A percentile compares a stretch with the other conserved stretches of the same genome.
These are phyloP conservation scores for Cladobotryum mycophilum DNA, from an alignment of 2,329 filamentous ascomycete genomes.

Conservation along the genomic window DNA sequence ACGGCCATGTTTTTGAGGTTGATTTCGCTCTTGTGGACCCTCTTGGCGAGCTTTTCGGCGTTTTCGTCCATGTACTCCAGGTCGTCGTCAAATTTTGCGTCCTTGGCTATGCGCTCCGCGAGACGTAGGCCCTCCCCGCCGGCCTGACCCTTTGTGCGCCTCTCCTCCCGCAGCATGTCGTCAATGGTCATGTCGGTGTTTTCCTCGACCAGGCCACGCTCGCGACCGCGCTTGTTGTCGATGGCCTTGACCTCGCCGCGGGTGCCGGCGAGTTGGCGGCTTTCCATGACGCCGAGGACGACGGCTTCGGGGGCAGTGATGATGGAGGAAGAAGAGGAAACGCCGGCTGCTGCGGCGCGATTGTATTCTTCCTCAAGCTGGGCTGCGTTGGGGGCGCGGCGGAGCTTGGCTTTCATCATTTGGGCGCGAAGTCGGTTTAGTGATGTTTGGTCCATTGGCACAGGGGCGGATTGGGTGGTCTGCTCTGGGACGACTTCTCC, in stretches of 20 bases:
- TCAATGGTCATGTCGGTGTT: constrained; percentile 96
- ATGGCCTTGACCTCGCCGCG: constrained; percentile 70
- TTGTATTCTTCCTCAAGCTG: constrained; percentile 82
- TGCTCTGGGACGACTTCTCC: constrained; percentile 53
- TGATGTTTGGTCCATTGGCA: constrained; percentile 65
- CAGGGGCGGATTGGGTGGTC: constrained; percentile 21
- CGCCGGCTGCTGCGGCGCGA: constrained; percentile 58
- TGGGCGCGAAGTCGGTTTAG: constrained; percentile 88
- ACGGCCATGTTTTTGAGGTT: constrained; percentile 86
- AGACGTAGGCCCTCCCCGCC: constrained; percentile 77
- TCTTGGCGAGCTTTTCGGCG: constrained; percentile 77
- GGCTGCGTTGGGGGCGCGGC: constrained; percentile 65
- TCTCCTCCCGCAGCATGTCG: constrained; percentile 94
- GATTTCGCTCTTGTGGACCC: constrained; percentile 80
- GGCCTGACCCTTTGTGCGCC: constrained; percentile 68
- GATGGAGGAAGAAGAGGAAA: too few species aligned
- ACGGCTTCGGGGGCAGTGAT: constrained; percentile 58
- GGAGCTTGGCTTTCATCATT: constrained; percentile 92
- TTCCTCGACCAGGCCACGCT: constrained; percentile 78
- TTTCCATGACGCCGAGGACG: constrained; percentile 82
- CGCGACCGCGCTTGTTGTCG: constrained; percentile 72
- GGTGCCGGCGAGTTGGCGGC: constrained; percentile 73
- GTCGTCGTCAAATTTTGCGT: constrained; percentile 82
- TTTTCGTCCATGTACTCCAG: constrained; percentile 98
- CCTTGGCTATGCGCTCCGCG: constrained; percentile 90